A percentile compares a stretch with the other conserved stretches of the same genome.
phyloP scores from a whole-genome alignment of 768 basidiomycete genomes.

The Favolaschia claudopus region DNA sequence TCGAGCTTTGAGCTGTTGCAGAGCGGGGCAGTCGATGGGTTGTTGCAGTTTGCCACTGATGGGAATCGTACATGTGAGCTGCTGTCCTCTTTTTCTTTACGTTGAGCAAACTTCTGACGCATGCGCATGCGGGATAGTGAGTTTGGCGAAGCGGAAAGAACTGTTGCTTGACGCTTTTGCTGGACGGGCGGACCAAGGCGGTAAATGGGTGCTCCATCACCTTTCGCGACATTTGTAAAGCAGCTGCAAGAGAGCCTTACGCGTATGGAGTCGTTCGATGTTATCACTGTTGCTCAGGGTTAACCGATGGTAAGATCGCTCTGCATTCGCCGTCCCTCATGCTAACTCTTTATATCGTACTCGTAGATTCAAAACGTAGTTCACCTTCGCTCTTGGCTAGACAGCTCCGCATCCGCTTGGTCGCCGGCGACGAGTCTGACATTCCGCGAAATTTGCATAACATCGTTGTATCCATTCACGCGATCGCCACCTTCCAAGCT shows the following conservation, averaged over 20 bases:
- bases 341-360: slow-evolving; percentile 4
- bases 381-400: slow-evolving; percentile 92
- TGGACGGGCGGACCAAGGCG: slow-evolving; percentile 54
- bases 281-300: slow-evolving; percentile 85
- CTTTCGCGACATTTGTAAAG: slow-evolving; percentile 85
- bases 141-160: slow-evolving; percentile 70
- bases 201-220: slow-evolving; percentile 57
- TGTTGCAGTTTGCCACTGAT: slow-evolving; percentile 84
- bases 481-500: slow-evolving; percentile 97
- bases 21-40: slow-evolving; percentile 89
- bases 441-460: slow-evolving; percentile 87
- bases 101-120: background rate
- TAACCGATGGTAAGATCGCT: slow-evolving; percentile 71
- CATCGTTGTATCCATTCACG: slow-evolving; percentile 96
- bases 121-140: too few relatives aligned
- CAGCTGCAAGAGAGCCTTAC: slow-evolving; percentile 96
- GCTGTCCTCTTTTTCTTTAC: slow-evolving; percentile 10
- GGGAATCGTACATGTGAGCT: slow-evolving; percentile 63
- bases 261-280: slow-evolving; percentile 94
- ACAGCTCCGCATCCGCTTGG: slow-evolving; percentile 86
- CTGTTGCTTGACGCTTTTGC: slow-evolving; percentile 83
- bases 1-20: slow-evolving; percentile 97
- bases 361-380: slow-evolving; percentile 84
- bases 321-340: slow-evolving; percentile 1
- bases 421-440: slow-evolving; percentile 90